Conservation (phyloP, 176 grass and related monocot genomes). For the Sorghum bicolor region DNA sequence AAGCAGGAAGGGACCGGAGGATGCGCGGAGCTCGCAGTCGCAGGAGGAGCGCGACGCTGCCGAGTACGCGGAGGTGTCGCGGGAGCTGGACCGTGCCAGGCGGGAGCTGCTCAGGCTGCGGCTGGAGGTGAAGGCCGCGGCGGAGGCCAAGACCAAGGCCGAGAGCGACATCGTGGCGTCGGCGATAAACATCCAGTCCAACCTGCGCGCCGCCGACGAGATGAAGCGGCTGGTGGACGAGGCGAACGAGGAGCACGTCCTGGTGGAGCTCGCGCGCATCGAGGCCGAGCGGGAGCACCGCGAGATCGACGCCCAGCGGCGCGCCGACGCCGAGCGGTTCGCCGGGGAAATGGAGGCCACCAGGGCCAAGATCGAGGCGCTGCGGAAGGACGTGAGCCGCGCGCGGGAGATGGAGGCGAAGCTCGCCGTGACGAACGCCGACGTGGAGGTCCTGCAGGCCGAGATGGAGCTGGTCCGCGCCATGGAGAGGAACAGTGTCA, state of each 20-base stretch:
- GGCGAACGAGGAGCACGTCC: constrained; percentile 90
- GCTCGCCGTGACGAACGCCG: constrained; percentile 57
- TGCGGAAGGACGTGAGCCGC: constrained; percentile 35
- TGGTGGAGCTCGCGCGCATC: constrained; percentile 93
- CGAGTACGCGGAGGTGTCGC: constrained; percentile 38
- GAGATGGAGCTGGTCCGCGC: constrained; percentile 88
- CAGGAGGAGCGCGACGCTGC: not conserved
- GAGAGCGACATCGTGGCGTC: constrained; percentile 74
- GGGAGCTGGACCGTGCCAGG: constrained; percentile 57
- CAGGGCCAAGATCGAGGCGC: constrained; percentile 44
- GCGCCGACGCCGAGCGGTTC: constrained; percentile 44
- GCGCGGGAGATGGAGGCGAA: constrained; percentile 54
- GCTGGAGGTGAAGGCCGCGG: constrained; percentile 46
- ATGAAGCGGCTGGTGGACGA: constrained; percentile 62
- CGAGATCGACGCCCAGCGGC: constrained; percentile 58
- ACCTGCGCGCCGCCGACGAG: constrained; percentile 51
- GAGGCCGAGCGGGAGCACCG: constrained; percentile 83
- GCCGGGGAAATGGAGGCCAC: constrained; percentile 46
- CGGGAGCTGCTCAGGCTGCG: constrained; percentile 59
- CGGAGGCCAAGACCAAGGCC: constrained; percentile 64
- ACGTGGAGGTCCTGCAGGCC: constrained; percentile 65
- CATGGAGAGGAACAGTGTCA: constrained; percentile 49
- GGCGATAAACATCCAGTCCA: constrained; percentile 40
- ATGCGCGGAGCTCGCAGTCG: not conserved
- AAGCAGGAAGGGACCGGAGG: not conserved